Percentiles rank a stretch among this genome's conserved stretches.
Evolutionary conservation across 2,329 filamentous ascomycete genomes (phyloP).

Genomic region (Aspergillus nomiae): DNA sequence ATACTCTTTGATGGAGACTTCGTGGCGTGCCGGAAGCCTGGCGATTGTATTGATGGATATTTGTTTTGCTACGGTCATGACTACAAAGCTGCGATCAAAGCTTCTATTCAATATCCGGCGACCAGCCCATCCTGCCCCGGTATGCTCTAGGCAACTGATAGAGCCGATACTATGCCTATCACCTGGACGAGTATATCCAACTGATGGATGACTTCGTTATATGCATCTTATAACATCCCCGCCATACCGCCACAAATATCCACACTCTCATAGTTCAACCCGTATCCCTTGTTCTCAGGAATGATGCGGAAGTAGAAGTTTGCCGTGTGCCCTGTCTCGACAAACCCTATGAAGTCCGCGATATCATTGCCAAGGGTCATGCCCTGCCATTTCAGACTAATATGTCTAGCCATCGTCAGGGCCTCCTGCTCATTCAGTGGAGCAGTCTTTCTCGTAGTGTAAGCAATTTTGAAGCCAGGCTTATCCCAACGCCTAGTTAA

Average conservation of each 20-base stretch:
- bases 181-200: conserved; percentile 56
- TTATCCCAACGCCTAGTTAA: too few relatives aligned
- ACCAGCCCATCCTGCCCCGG: conserved; percentile 57
- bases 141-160: conserved; percentile 67
- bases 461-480: too few relatives aligned
- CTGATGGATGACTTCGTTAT: conserved; percentile 58
- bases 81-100: conserved; percentile 56
- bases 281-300: not conserved
- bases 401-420: too few relatives aligned
- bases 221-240: too few relatives aligned
- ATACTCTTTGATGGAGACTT: too few relatives aligned
- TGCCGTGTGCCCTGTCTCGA: conserved; percentile 1
- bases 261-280: too few relatives aligned
- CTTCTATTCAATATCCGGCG: conserved; percentile 59
- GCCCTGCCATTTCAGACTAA: too few relatives aligned
- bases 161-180: conserved; percentile 64
- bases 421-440: too few relatives aligned
- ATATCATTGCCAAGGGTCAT: not conserved
- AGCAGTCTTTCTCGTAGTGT: too few relatives aligned
- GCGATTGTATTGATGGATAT: too few relatives aligned
- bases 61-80: conserved; percentile 57
- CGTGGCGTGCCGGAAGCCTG: too few relatives aligned
- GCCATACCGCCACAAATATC: too few relatives aligned
- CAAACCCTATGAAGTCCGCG: conserved; percentile 6
- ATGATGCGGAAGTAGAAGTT: conserved; percentile 10